phyloP scores from a whole-genome alignment of 1,284 basidiomycete genomes.

The Porphyrellus sp. region DNA sequence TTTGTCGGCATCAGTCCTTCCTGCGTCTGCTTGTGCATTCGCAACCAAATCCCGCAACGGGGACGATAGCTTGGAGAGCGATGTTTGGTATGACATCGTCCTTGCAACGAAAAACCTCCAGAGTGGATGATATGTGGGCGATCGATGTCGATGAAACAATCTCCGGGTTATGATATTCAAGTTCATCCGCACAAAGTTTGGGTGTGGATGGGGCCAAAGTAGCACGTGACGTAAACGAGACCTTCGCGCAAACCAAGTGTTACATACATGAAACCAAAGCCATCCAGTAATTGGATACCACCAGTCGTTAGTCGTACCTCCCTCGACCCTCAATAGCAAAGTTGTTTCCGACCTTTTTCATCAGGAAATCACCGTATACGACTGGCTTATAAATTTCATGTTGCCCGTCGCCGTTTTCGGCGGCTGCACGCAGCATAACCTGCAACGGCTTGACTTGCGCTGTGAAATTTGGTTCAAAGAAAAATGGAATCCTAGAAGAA shows the following conservation, averaged over 20 bases:
- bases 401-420: slow-evolving; percentile 21
- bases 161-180: slow-evolving; percentile 14
- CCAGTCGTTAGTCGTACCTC: slow-evolving; percentile 37
- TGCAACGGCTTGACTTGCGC: slow-evolving; percentile 60
- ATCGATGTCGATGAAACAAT: slow-evolving; percentile 27
- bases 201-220: background rate
- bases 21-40: slow-evolving; percentile 47
- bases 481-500: slow-evolving; percentile 66
- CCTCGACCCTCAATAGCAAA: slow-evolving; percentile 49
- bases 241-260: too few relatives aligned
- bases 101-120: slow-evolving; percentile 25
- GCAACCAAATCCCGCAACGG: slow-evolving; percentile 59
- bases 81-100: slow-evolving; percentile 57
- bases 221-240: slow-evolving; percentile 26
- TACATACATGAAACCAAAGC: too few relatives aligned
- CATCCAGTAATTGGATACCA: too few relatives aligned
- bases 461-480: slow-evolving; percentile 81
- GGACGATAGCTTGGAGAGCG: slow-evolving; percentile 48
- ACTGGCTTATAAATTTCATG: slow-evolving; percentile 44
- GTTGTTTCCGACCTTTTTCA: slow-evolving; percentile 68
- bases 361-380: slow-evolving; percentile 72
- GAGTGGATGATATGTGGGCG: slow-evolving; percentile 3
- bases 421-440: slow-evolving; percentile 46
- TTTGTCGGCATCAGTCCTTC: slow-evolving; percentile 60
- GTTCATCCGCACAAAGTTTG: slow-evolving; percentile 16